These are phyloP conservation scores for Blastobotrys attinorum DNA, from an alignment of 805 yeast genomes.

Conservation along the genomic window DNA sequence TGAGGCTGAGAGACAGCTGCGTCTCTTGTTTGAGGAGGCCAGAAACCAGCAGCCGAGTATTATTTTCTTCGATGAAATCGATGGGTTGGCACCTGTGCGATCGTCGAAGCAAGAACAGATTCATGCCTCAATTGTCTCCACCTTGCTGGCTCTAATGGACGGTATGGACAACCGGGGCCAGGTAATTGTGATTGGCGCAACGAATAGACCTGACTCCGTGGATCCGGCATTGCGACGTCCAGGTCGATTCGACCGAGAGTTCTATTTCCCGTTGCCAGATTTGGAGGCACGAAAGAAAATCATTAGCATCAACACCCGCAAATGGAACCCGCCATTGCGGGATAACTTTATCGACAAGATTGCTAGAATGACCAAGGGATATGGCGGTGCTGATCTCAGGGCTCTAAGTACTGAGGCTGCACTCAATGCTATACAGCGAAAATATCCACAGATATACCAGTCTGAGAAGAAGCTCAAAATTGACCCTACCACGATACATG, in stretches of 20 bases:
- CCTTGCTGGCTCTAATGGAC: conserved; percentile 92
- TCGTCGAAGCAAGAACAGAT: conserved; percentile 97
- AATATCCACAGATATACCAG: conserved; percentile 86
- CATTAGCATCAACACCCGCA: conserved; percentile 74
- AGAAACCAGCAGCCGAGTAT: conserved; percentile 92
- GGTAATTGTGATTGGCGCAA: conserved; percentile 96
- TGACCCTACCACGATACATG: conserved; percentile 62
- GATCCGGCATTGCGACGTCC: conserved; percentile 97
- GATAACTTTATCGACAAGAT: conserved; percentile 52
- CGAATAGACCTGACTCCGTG: conserved; percentile 96
- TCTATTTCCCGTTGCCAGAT: conserved; percentile 92
- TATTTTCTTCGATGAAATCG: conserved; percentile 95
- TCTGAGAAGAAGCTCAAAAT: conserved; percentile 66
- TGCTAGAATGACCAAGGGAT: conserved; percentile 83
- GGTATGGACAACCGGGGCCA: conserved; percentile 99
- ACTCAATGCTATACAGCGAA: conserved; percentile 79
- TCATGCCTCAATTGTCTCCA: conserved; percentile 94
- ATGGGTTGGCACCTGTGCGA: conserved; percentile 96
- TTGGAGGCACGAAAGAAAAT: conserved; percentile 69
- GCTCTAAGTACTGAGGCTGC: conserved; percentile 97
- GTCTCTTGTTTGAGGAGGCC: conserved; percentile 91
- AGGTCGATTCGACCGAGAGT: conserved; percentile 94
- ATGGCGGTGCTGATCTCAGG: conserved; percentile 95
- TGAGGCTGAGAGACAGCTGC: conserved; percentile 91
- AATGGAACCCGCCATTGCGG: conserved; percentile 74